Base-by-base conservation (phyloP, 2,329 filamentous ascomycete genomes). In the Hymenoscyphus salicellus region DNA sequence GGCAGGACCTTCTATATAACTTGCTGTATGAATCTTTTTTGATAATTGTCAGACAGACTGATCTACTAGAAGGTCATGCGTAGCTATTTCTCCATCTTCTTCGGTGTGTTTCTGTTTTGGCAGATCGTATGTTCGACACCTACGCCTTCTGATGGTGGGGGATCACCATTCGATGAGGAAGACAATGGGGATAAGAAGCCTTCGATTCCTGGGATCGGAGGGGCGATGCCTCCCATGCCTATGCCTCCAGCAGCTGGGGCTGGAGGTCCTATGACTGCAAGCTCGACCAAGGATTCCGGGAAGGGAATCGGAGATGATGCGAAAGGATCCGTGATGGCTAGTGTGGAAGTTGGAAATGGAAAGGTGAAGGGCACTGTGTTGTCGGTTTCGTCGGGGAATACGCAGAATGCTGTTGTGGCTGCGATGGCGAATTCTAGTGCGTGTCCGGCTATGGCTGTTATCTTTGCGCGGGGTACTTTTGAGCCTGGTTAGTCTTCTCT, bases 391-490 rank as follows among this genome's bases (percentile, higher is more conserved):
- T 64, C 64, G 17, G 65, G 67, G 49, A 70, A 72, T 68, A 66
- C 41, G 14, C 66, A 68, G 60, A 70, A 72, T 68, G 66, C 33
- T 3, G 30, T 72, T 32, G 55, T 56, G 7, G 30, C 11, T n/a
- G 30, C 16, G 26, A 32, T 32, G 58, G n/a, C 65, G 60, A 66
- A 58, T 20, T 69, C 56, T 16, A 14, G 46, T 26, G 63, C 36
- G 55, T 74, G 72, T 71, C 66, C 71, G 33, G 63, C 63, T 23
- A 70, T 74, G 71, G 67, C 66, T 41, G 68, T 73, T 32, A 58
- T 73, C 7, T 73, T 72, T 64, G 72, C 72, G 1, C 66, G 69
- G 14, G 72, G 72, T 5, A 72, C 70, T 1, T 58, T 30, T 26
- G 72, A 73, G 62, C 66, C 67, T 49, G 70, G 72, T 73, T 55